These are phyloP conservation scores for Meira miltonrushii DNA, from an alignment of 1,284 basidiomycete genomes.

Conservation along the genomic window DNA sequence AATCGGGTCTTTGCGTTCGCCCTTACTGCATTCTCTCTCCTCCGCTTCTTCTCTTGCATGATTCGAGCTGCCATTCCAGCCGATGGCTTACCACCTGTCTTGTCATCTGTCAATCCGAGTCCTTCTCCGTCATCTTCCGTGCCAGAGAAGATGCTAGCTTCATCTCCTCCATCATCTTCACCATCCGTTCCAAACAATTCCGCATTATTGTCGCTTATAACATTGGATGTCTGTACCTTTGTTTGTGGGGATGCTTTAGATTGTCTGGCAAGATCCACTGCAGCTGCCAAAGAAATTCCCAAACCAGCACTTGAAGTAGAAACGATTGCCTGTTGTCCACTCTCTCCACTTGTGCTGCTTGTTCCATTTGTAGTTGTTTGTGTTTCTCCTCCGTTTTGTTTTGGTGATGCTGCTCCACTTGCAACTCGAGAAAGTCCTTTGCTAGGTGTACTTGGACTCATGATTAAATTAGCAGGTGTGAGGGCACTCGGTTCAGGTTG, in stretches of 20 bases:
- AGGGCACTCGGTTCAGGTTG: background rate
- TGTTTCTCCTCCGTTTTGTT: constrained; percentile 19
- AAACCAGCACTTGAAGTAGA: constrained; percentile 9
- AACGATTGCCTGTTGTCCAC: background rate
- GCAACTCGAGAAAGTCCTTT: constrained; percentile 23
- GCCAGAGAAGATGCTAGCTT: background rate
- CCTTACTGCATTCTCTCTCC: constrained; percentile 4
- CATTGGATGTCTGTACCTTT: constrained; percentile 19
- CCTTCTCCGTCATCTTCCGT: background rate
- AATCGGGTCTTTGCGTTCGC: constrained; percentile 18
- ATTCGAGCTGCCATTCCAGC: background rate
- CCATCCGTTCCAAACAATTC: constrained; percentile 4
- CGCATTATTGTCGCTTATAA: constrained; percentile 16
- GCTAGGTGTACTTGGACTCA: constrained; percentile 30
- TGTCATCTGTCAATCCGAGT: background rate
- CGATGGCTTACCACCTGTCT: background rate
- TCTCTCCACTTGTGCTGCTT: background rate
- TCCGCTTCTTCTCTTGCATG: constrained; percentile 5
- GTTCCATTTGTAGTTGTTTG: background rate
- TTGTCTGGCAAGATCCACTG: constrained; percentile 8
- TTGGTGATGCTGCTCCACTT: background rate
- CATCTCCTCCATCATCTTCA: constrained; percentile 6
- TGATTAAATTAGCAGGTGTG: constrained; percentile 18
- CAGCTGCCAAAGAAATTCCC: constrained; percentile 21
- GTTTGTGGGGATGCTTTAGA: constrained; percentile 17